Evolutionary conservation across 805 yeast genomes (phyloP).

Genomic region (Hanseniaspora taiwanica): DNA sequence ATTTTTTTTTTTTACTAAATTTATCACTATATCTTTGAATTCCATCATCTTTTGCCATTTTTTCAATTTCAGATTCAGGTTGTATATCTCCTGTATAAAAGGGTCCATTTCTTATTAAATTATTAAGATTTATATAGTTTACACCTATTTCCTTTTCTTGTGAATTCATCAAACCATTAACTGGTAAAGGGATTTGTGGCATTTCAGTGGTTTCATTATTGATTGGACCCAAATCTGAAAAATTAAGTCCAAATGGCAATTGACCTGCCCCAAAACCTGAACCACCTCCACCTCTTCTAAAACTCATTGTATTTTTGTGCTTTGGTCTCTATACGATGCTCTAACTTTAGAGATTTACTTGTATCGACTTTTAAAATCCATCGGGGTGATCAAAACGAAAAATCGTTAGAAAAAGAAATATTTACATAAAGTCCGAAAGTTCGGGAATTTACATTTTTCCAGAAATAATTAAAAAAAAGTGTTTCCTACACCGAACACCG

Average conservation of each 20-base stretch:
- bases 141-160: slow-evolving; percentile 40
- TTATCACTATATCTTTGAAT: slow-evolving; percentile 72
- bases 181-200: slow-evolving; percentile 41
- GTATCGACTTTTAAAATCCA: too few species aligned
- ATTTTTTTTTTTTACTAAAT: slow-evolving; percentile 43
- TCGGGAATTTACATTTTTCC: too few species aligned
- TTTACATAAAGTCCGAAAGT: too few species aligned
- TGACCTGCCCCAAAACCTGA: slow-evolving; percentile 25
- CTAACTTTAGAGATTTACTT: too few species aligned
- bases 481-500: too few species aligned
- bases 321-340: neutral
- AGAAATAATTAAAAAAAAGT: too few species aligned
- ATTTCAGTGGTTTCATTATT: slow-evolving; percentile 26
- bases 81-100: slow-evolving; percentile 5
- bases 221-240: slow-evolving; percentile 37
- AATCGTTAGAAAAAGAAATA: too few species aligned
- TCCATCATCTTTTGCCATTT: slow-evolving; percentile 36
- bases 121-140: slow-evolving; percentile 41
- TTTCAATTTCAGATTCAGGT: slow-evolving; percentile 11
- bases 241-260: slow-evolving; percentile 64
- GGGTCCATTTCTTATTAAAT: slow-evolving; percentile 33
- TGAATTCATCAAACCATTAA: slow-evolving; percentile 43
- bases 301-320: slow-evolving; percentile 33
- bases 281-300: slow-evolving; percentile 32
- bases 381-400: too few species aligned